Percentiles rank a stretch among this genome's conserved stretches.
Conservation (phyloP, 345 rosid species). For the Capsella bursapastoris region DNA sequence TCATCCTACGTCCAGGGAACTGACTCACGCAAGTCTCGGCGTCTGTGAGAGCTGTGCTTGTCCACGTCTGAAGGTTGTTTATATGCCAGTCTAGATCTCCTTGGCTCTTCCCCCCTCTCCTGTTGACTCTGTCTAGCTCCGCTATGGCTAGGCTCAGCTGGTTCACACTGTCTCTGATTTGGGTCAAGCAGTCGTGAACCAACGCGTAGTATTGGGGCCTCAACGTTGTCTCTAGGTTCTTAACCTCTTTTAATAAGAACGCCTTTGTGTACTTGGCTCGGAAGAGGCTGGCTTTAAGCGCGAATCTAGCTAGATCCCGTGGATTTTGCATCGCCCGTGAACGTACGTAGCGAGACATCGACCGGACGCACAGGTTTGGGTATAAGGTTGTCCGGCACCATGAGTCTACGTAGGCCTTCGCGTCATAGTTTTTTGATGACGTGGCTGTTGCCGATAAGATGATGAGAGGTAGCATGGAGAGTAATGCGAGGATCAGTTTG, state of each 20-base stretch:
- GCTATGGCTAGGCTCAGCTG: conserved; percentile 64
- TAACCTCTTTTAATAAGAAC: conserved; percentile 56
- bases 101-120: conserved; percentile 18
- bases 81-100: conserved; percentile 56
- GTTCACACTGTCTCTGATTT: conserved; percentile 56
- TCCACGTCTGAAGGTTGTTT: conserved; percentile 74
- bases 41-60: conserved; percentile 75
- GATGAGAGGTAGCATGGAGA: conserved; percentile 34
- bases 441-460: conserved; percentile 27
- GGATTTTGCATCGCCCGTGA: conserved; percentile 51
- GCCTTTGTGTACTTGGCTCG: conserved; percentile 55
- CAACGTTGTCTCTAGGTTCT: conserved; percentile 44
- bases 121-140: conserved; percentile 57
- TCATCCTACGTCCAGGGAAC: conserved; percentile 62
- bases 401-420: conserved; percentile 50
- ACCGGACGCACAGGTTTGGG: conserved; percentile 57
- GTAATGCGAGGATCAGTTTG: conserved; percentile 33
- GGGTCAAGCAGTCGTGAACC: conserved; percentile 67
- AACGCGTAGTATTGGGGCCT: conserved; percentile 53
- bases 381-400: conserved; percentile 67
- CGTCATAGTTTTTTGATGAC: conserved; percentile 29
- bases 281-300: conserved; percentile 69
- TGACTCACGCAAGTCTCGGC: conserved; percentile 60
- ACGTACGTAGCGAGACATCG: conserved; percentile 54
- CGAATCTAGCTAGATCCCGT: conserved; percentile 62